Evolutionary conservation across 768 basidiomycete species (phyloP).

Genomic region (Mycena kentingensis): DNA sequence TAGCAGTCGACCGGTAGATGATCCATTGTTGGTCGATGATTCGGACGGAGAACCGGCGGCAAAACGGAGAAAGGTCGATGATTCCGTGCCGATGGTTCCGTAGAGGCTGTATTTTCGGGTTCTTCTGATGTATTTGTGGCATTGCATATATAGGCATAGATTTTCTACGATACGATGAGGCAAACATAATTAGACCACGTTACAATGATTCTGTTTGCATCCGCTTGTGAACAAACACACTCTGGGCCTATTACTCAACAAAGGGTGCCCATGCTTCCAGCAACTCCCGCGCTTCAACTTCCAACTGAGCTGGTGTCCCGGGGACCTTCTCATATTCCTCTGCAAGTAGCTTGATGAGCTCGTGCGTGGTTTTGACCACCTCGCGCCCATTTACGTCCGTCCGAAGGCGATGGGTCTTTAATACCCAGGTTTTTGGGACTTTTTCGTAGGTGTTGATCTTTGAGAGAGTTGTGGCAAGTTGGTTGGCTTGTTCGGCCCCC

Average conservation of each 20-base stretch:
- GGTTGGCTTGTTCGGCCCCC: background rate
- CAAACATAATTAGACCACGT: too few relatives aligned
- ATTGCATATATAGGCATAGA: background rate
- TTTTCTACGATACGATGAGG: too few relatives aligned
- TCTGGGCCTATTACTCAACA: too few relatives aligned
- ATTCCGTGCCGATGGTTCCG: slow-evolving; percentile 16
- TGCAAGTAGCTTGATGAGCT: slow-evolving; percentile 2
- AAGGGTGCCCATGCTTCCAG: too few relatives aligned
- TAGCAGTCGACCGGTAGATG: background rate
- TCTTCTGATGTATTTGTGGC: background rate
- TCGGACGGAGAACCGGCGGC: slow-evolving; percentile 51
- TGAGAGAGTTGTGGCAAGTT: too few relatives aligned
- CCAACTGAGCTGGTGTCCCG: background rate
- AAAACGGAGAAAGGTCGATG: slow-evolving; percentile 59
- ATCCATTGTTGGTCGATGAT: slow-evolving; percentile 51
- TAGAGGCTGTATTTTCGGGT: slow-evolving; percentile 3
- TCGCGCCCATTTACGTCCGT: background rate
- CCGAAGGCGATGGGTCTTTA: background rate
- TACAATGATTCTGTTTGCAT: too few relatives aligned
- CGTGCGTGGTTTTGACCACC: slow-evolving; percentile 2
- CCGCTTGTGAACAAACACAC: too few relatives aligned
- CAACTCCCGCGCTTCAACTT: background rate
- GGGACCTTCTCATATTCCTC: background rate
- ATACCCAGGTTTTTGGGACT: too few relatives aligned
- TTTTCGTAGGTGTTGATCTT: too few relatives aligned